A percentile compares a stretch with the other conserved stretches of the same genome.
Conservation (phyloP, 2,329 filamentous ascomycete genomes). For the Cadophora gregata region DNA sequence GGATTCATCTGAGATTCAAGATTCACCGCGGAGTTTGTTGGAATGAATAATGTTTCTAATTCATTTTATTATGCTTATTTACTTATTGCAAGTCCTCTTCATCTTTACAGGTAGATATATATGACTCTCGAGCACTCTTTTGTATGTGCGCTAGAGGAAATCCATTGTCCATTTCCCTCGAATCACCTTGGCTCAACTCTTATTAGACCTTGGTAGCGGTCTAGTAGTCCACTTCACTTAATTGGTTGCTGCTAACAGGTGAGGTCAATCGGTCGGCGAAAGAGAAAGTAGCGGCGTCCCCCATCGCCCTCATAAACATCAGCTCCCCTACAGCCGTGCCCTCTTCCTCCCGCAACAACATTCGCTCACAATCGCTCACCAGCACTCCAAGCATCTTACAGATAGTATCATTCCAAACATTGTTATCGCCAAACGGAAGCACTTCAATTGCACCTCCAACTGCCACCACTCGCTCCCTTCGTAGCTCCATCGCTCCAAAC, state of each 20-base stretch:
- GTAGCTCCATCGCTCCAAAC: no score
- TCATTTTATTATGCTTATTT: no score
- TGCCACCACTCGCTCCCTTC: background rate
- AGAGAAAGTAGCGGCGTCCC: background rate
- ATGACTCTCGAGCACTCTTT: background rate
- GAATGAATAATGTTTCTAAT: background rate
- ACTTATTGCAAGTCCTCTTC: no score
- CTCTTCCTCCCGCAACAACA: background rate
- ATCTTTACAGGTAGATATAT: background rate
- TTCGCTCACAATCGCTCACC: background rate
- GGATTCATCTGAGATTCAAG: background rate
- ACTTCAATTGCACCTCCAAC: background rate
- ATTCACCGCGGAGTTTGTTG: background rate
- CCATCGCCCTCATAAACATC: background rate
- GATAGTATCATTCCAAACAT: background rate
- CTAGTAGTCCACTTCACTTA: background rate
- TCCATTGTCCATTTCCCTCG: background rate
- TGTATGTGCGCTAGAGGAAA: background rate
- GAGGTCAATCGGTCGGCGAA: background rate
- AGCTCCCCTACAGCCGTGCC: background rate
- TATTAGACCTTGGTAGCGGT: background rate
- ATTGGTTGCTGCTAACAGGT: background rate
- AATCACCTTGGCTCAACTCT: background rate
- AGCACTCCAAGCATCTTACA: background rate
- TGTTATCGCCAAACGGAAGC: background rate